Evolutionary conservation across 371 early-diverging fungal species (phyloP).

Genomic region (Lichtheimia corymbifera): DNA sequence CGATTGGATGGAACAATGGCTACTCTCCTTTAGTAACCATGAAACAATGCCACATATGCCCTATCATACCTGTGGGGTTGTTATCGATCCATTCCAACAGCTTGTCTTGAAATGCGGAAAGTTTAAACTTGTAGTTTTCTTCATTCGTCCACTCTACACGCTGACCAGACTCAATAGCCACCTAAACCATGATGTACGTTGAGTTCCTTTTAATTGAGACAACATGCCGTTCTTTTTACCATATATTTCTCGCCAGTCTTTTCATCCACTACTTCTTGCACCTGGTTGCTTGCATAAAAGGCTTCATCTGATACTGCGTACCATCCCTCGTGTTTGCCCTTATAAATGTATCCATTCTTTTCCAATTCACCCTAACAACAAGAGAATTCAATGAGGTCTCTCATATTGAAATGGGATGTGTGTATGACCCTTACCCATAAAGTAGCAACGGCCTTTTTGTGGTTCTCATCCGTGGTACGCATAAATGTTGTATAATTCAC

Average conservation of each 20-base stretch:
- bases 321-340: slow-evolving; percentile 93
- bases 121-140: slow-evolving; percentile 90
- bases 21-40: slow-evolving; percentile 12
- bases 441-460: slow-evolving; percentile 66
- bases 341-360: slow-evolving; percentile 84
- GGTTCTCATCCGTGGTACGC: slow-evolving; percentile 84
- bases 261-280: slow-evolving; percentile 63
- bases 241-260: slow-evolving; percentile 58
- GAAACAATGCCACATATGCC: no score
- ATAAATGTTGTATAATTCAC: slow-evolving; percentile 83
- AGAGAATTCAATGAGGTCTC: neutral
- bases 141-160: slow-evolving; percentile 89
- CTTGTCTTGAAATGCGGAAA: slow-evolving; percentile 64
- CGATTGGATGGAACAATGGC: slow-evolving; percentile 68
- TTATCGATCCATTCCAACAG: slow-evolving; percentile 72
- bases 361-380: slow-evolving; percentile 56
- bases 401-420: no score
- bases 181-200: slow-evolving; percentile 20
- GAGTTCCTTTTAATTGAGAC: neutral
- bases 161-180: slow-evolving; percentile 83
- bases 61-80: slow-evolving; percentile 36
- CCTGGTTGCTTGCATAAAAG: slow-evolving; percentile 79
- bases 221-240: slow-evolving; percentile 22
- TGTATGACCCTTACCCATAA: slow-evolving; percentile 69
- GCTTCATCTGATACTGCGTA: slow-evolving; percentile 96